Evolutionary conservation across 148 eudicot genomes (phyloP), one percentile per base, ranked within the genome.

Genomic region (Vaccinium myrtillus): DNA sequence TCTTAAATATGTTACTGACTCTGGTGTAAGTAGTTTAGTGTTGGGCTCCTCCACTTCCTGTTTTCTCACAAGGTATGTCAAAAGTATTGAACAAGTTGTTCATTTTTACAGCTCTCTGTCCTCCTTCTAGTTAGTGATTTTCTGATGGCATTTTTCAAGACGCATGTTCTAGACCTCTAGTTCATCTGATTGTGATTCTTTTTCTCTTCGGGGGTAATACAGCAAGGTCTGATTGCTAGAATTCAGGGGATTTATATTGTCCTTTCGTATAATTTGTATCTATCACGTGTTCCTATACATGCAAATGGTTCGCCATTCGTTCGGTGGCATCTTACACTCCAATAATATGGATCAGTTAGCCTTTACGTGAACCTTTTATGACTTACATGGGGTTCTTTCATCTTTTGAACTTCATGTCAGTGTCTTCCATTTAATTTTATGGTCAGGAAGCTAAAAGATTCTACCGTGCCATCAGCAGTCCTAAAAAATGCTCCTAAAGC

Each of bases 41-140:
- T 77, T 95, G 87, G 98, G 98, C 32, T 95, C 98, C 55, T 89
- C 87, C 87, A 83, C 92, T 19, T 61, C 92, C 21, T 89, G 87
- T 84, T 91, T 87, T 53, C 82, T 94, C 54, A 77, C 82, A 78
- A 90, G 97, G 98, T 93, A 91, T 70, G 85, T 73, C 32, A 1
- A 12, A 27, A 53, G 63, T 71, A 76, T 19, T 70, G 50, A 25
- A 46, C 63, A 75, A 25, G 61, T 74, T 55, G 55, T 85, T 46
- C 18, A n/a, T 19, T 83, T 83, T 39, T 36, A 50, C n/a, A 51
- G 56, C 63, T 51, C 50, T 71, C 53, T 30, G 1, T 71, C 30
- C 77, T 82, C 32, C 53, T 23, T 30, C 25, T 77, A 65, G 61
- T 77, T 16, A 12, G 51, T 48, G 3, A 8, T 12, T 9, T 69